A percentile compares a stretch with the other conserved stretches of the same genome.
phyloP scores from a whole-genome alignment of 768 basidiomycete species.

The Mycena leptocephala region DNA sequence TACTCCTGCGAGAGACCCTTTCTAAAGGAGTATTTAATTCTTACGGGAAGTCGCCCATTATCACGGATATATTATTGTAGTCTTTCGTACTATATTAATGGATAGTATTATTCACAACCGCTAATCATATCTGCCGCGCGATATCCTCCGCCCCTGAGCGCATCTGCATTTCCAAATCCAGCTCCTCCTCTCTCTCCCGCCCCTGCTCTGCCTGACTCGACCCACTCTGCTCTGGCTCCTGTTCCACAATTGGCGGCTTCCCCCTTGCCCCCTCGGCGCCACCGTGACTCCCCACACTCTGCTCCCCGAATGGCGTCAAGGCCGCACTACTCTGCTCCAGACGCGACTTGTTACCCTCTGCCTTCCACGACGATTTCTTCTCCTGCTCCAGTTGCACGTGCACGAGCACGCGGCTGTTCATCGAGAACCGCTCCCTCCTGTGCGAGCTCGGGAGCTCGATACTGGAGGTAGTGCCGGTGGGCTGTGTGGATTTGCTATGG shows the following conservation, averaged over 20 bases:
- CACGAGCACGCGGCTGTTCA: neutral
- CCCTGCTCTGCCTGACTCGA: neutral
- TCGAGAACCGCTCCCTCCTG: neutral
- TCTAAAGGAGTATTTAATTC: too few relatives aligned
- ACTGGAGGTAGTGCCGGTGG: neutral
- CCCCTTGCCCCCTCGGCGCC: neutral
- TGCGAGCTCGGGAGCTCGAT: neutral
- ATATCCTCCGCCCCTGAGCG: constrained; percentile 10
- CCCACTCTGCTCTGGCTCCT: constrained; percentile 4
- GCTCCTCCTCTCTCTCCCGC: neutral
- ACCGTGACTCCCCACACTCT: neutral
- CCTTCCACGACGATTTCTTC: neutral
- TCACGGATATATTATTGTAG: neutral
- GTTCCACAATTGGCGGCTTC: neutral
- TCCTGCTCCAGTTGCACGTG: neutral
- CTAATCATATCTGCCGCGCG: constrained; percentile 8
- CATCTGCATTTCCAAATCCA: neutral
- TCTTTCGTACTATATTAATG: too few relatives aligned
- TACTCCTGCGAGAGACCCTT: too few relatives aligned
- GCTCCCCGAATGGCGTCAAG: neutral
- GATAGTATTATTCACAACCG: neutral
- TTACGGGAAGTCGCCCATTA: too few relatives aligned
- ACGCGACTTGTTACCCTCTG: neutral
- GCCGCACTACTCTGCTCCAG: neutral
- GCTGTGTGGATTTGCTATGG: neutral